Base-by-base conservation (phyloP, 1,284 basidiomycete genomes). In the Marasmius fiardii region DNA sequence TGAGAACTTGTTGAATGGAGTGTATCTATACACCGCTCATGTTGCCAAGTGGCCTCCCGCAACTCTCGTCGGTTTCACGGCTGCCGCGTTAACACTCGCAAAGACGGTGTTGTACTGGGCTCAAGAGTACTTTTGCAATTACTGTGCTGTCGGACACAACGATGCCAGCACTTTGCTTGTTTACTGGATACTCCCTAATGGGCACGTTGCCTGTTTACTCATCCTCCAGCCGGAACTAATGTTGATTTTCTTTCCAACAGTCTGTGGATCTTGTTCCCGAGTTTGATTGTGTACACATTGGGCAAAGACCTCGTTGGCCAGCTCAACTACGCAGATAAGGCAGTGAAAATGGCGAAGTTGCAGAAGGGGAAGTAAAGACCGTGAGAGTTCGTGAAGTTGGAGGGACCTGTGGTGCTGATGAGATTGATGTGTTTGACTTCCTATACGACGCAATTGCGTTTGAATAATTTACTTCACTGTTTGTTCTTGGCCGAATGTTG, bases 71-170 rank as follows among this genome's bases (percentile, higher is more conserved):
- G 95, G 92, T 0, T 88, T 95, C 64, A 75, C 81, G 11, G 77
- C 83, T 0, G 85, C 80, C 1, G 68, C 80, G 11, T 88, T 94
- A 86, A 96, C 93, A 0, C 72, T 93, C 24, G 83, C 84, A 58
- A 95, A 95, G 76, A 96, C 93, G 0, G 68, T 85, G 4, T 77
- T 95, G n/a, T 96, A 95, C 70, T 84, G 82, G 78, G 67, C 78
- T 6, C 86, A 92, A 66, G 47, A 93, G 69, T 86, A 85, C 66
- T 90, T 76, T 64, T 90, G 88, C 67, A 76, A 76, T 20, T 79
- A 75, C 23, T 93, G 92, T 67, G 78, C 83, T 24, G 75, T 86
- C 14, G 90, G 90, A 3, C 93, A 95, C 68, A 95, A 95, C 67
- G 44, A 33, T 20, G 43, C 31, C 21, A 54, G 48, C n/a, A 20